These are phyloP conservation scores for Claviceps paspali DNA, from an alignment of 2,329 filamentous ascomycete genomes.

Conservation along the genomic window DNA sequence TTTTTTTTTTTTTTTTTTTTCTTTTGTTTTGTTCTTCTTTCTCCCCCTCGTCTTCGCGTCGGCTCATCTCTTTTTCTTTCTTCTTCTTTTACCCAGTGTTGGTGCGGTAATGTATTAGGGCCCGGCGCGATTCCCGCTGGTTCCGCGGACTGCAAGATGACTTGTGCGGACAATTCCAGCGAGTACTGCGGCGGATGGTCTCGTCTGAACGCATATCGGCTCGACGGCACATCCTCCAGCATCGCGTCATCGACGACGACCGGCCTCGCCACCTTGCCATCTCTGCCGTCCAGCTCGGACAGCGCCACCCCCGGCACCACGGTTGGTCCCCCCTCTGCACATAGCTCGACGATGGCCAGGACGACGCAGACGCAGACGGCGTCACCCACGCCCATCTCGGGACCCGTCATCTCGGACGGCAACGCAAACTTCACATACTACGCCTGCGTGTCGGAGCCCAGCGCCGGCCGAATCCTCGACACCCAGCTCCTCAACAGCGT, in stretches of 20 bases:
- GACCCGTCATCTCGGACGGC: constrained; percentile 15
- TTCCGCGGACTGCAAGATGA: constrained; percentile 18
- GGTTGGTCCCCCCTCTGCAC: too few relatives aligned
- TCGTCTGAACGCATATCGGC: constrained; percentile 22
- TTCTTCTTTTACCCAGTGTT: constrained; percentile 14
- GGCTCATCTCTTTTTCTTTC: too few relatives aligned
- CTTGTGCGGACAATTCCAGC: constrained; percentile 20
- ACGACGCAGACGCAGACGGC: too few relatives aligned
- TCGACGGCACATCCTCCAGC: too few relatives aligned
- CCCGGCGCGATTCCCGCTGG: constrained; percentile 16
- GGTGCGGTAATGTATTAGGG: constrained; percentile 18
- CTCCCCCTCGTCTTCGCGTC: too few relatives aligned
- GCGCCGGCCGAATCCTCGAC: constrained; percentile 16
- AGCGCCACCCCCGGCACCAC: too few relatives aligned
- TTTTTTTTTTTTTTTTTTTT: not conserved
- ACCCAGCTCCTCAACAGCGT: constrained; percentile 15
- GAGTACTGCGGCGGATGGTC: constrained; percentile 21
- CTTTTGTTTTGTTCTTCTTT: not conserved
- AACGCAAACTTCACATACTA: constrained; percentile 24
- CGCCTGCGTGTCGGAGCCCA: constrained; percentile 20
- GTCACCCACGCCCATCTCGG: constrained; percentile 12
- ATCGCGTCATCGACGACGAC: too few relatives aligned
- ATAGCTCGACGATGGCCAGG: too few relatives aligned
- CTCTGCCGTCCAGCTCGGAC: too few relatives aligned
- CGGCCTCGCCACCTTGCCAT: too few relatives aligned